Percentiles rank a stretch among this genome's conserved stretches.
These are phyloP conservation scores for Cyberlindnera veronae DNA, from an alignment of 805 yeast genomes.

Conservation along the genomic window DNA sequence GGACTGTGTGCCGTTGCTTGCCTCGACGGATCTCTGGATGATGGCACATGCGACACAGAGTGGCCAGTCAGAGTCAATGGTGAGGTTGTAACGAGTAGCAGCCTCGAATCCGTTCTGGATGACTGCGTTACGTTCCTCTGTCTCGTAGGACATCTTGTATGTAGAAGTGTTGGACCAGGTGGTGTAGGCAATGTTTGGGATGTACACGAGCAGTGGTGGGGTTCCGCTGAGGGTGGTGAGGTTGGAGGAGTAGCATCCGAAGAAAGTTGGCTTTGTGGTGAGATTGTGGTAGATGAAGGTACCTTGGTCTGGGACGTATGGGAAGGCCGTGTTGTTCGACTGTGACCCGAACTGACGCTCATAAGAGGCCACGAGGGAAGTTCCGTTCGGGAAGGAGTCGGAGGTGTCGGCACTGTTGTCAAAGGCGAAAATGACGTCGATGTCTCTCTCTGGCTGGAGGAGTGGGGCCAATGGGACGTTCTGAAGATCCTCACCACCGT, in stretches of 20 bases:
- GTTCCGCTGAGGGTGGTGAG: slow-evolving; percentile 49
- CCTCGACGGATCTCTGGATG: slow-evolving; percentile 72
- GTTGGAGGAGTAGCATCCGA: slow-evolving; percentile 74
- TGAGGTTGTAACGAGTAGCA: slow-evolving; percentile 60
- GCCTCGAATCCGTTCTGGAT: slow-evolving; percentile 73
- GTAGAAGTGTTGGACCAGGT: slow-evolving; percentile 70
- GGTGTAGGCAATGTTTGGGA: slow-evolving; percentile 69
- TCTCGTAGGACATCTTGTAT: slow-evolving; percentile 57
- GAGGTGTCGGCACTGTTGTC: slow-evolving; percentile 67
- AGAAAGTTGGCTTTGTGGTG: slow-evolving; percentile 72
- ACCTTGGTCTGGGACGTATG: slow-evolving; percentile 72
- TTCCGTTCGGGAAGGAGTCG: slow-evolving; percentile 63
- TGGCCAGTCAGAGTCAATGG: slow-evolving; percentile 65
- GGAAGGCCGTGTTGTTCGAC: slow-evolving; percentile 61
- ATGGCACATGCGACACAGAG: slow-evolving; percentile 83
- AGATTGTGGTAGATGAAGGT: slow-evolving; percentile 60
- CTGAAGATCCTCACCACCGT: slow-evolving; percentile 70
- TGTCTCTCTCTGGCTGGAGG: slow-evolving; percentile 52
- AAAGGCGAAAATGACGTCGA: slow-evolving; percentile 64
- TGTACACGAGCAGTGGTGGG: slow-evolving; percentile 74
- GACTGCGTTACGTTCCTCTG: slow-evolving; percentile 54
- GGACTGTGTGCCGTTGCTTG: slow-evolving; percentile 52
- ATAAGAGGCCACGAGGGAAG: slow-evolving; percentile 53
- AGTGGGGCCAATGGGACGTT: slow-evolving; percentile 64
- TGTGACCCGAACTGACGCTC: slow-evolving; percentile 52